Conservation (phyloP, 108 stramenopile genomes). For the Cyclotella atomus region DNA sequence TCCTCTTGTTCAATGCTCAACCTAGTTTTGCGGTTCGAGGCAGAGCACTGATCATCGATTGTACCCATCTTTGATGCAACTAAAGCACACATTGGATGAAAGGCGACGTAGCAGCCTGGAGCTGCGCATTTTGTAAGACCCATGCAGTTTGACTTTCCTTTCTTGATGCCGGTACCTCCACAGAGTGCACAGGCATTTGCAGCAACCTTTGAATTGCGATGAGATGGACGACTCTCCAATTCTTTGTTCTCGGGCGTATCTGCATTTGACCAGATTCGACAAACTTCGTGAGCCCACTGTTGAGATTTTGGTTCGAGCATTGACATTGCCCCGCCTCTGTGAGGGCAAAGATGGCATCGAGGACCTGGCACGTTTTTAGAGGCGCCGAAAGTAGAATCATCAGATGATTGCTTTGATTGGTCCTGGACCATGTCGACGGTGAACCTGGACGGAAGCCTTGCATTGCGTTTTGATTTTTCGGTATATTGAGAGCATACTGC, state of each 20-base stretch:
- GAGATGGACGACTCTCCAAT: not conserved
- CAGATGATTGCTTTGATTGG: constrained; percentile 7
- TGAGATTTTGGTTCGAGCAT: constrained; percentile 14
- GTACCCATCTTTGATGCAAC: constrained; percentile 41
- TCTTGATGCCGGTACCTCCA: constrained; percentile 35
- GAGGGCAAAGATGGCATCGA: constrained; percentile 60
- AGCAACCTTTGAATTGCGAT: constrained; percentile 16
- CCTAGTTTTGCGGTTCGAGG: constrained; percentile 27
- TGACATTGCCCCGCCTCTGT: constrained; percentile 76
- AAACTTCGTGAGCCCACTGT: constrained; percentile 72
- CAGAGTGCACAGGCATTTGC: constrained; percentile 60
- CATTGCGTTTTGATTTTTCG: constrained; percentile 24
- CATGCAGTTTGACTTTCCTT: not conserved
- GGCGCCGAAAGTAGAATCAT: constrained; percentile 14
- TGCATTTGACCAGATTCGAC: constrained; percentile 62
- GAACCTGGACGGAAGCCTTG: constrained; percentile 42
- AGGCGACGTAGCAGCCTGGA: constrained; percentile 60
- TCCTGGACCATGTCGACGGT: constrained; percentile 15
- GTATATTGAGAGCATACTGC: constrained; percentile 46
- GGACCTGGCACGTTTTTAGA: constrained; percentile 35
- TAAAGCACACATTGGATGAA: constrained; percentile 86
- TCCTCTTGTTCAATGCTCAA: constrained; percentile 14
- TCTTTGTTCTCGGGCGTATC: constrained; percentile 12
- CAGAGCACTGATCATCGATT: constrained; percentile 10
- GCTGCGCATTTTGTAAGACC: constrained; percentile 73